Conservation (phyloP, 768 basidiomycete genomes). For the Suillus subalutaceus region DNA sequence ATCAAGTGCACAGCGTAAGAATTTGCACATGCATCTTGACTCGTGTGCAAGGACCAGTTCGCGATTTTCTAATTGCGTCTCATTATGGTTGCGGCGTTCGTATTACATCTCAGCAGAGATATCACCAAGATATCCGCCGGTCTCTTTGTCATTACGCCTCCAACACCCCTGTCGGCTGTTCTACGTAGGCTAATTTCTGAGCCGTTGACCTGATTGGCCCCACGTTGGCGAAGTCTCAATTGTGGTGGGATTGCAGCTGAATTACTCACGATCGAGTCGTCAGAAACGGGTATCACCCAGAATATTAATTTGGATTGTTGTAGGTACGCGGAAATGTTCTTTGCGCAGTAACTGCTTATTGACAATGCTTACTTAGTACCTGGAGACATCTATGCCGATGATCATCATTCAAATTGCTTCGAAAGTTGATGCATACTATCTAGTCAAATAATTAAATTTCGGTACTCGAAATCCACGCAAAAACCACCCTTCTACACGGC, state of each 20-base stretch:
- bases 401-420: not conserved
- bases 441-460: not conserved
- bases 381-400: not conserved
- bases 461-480: not conserved
- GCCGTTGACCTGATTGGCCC: conserved; percentile 40
- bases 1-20: not conserved
- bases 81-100: conserved; percentile 53
- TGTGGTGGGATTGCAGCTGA: not conserved
- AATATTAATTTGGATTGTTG: not conserved
- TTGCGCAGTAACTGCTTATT: not conserved
- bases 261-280: not conserved
- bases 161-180: conserved; percentile 71
- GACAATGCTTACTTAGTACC: not conserved
- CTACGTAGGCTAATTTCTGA: conserved; percentile 63
- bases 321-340: not conserved
- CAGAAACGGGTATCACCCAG: not conserved
- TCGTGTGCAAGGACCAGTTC: conserved; percentile 37
- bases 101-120: conserved; percentile 66
- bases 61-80: conserved; percentile 2
- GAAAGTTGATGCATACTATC: not conserved
- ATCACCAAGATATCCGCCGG: conserved; percentile 45
- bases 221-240: not conserved
- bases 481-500: not conserved
- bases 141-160: conserved; percentile 71
- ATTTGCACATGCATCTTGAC: conserved; percentile 19